Evolutionary conservation across 2,329 filamentous ascomycete species (phyloP), one percentile per base, ranked within the genome.

Genomic region (Fusarium tricinctum): DNA sequence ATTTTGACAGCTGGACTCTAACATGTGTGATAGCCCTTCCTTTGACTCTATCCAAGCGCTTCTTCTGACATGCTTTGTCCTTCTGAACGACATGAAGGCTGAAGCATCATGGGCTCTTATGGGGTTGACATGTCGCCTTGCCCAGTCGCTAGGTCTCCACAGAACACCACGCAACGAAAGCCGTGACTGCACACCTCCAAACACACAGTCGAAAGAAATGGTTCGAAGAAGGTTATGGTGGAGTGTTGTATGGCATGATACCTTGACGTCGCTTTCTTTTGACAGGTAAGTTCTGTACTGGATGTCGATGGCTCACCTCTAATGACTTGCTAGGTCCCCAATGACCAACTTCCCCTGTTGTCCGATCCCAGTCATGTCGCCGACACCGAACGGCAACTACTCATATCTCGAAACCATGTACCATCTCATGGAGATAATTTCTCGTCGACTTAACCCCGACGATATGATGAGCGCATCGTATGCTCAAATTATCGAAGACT

Each of bases 21-120:
- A 38, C 63, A 72, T 53, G 15, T 20, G 20, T 47, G 2, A 20
- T 55, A 87, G 86, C 32, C 88, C 88, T 3, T 90, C 89, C 0
- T 83, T 90, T 39, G 88, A 91, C 74, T 89, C 88, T 6, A 88
- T 91, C 26, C 88, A 91, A 74, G 88, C 88, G 1, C 78, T 91
- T 40, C 79, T 91, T 2, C 82, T 91, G 43, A 87, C 87, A 6
- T 85, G 87, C 30, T 90, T 90, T 65, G 88, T 89, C 4, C 79
- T 91, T 3, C 79, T 90, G 26, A 91, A 91, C 68, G 88, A 91
- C 61, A 91, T 91, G 88, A 90, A 90, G 72, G 88, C 88, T 2
- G 88, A 91, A 71, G 88, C 87, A 0, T 90, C 88, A 0, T 91
- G 88, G 88, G 88, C 88, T 0, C 75, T 91, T 53, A 83, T 89